These are phyloP conservation scores for Globisporangium parvum DNA, from an alignment of 352 stramenopile species.

Conservation along the genomic window DNA sequence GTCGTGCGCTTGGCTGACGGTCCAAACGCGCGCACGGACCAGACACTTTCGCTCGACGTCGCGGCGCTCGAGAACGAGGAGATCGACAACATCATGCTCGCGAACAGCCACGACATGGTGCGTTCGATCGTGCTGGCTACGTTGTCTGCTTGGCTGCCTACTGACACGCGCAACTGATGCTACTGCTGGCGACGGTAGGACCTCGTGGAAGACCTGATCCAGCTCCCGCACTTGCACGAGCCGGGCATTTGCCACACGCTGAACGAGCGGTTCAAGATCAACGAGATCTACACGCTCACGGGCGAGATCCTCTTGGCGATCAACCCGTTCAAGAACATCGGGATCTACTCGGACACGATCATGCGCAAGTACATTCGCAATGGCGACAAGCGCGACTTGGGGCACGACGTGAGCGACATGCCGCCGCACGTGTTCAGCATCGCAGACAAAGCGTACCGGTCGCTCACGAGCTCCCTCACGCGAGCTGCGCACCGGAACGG, in stretches of 20 bases:
- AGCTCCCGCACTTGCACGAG: constrained; percentile 91
- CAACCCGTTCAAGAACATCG: constrained; percentile 85
- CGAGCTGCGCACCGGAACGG: constrained; percentile 18
- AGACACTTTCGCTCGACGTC: constrained; percentile 46
- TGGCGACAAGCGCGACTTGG: constrained; percentile 63
- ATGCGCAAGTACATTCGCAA: constrained; percentile 85
- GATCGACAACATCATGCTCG: constrained; percentile 50
- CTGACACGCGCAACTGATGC: background rate
- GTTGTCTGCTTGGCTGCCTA: background rate
- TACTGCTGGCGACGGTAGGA: constrained; percentile 23
- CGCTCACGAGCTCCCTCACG: constrained; percentile 56
- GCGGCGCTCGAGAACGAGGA: constrained; percentile 61
- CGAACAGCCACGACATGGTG: constrained; percentile 84
- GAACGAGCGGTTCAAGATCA: constrained; percentile 88
- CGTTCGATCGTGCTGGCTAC: constrained; percentile 1
- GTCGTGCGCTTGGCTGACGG: constrained; percentile 51
- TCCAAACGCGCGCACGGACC: constrained; percentile 36
- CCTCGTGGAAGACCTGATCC: constrained; percentile 90
- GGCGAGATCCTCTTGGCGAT: constrained; percentile 82
- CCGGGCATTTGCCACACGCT: constrained; percentile 92
- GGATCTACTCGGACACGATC: constrained; percentile 85
- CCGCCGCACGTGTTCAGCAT: constrained; percentile 91
- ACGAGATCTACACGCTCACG: constrained; percentile 93
- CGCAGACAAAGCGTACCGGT: constrained; percentile 85
- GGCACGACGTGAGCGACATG: constrained; percentile 65